These are phyloP conservation scores for Penicillium sp. DNA, from an alignment of 2,329 filamentous ascomycete species.

Conservation along the genomic window DNA sequence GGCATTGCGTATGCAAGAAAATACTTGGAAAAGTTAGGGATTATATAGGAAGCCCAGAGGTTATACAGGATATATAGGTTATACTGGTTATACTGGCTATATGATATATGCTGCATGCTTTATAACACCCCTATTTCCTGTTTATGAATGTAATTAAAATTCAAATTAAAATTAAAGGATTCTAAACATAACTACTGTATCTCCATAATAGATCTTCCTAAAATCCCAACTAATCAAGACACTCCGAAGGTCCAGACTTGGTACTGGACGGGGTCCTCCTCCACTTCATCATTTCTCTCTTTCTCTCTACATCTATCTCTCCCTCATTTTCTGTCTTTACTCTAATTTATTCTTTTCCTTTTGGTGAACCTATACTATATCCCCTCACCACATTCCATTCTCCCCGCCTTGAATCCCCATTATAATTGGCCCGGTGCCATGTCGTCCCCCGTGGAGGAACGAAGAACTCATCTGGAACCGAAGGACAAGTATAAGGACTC, in stretches of 20 bases:
- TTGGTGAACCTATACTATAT: neutral
- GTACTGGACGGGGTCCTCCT: conserved; percentile 1
- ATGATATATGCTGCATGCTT: too few species aligned
- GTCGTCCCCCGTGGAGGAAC: conserved; percentile 36
- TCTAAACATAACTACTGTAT: neutral
- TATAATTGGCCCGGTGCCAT: conserved; percentile 32
- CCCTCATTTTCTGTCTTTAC: neutral
- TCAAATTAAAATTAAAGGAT: neutral
- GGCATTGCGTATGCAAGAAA: too few species aligned
- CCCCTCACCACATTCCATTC: neutral
- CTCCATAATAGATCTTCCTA: neutral
- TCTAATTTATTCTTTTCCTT: neutral
- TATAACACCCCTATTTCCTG: neutral
- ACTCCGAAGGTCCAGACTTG: conserved; percentile 1
- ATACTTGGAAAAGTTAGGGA: too few species aligned
- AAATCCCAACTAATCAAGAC: neutral
- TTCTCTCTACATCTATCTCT: neutral
- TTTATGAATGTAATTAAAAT: too few species aligned
- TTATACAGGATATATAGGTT: too few species aligned
- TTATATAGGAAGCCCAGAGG: too few species aligned
- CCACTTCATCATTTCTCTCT: conserved; percentile 5
- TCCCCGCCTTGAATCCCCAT: conserved; percentile 4
- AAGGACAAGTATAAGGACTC: conserved; percentile 25
- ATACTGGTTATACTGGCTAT: too few species aligned
- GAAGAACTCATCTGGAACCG: conserved; percentile 26